Evolutionary conservation across 257 asterid genomes (phyloP), one percentile per base, ranked within the genome.

Genomic region (Voacanga thouarsii): DNA sequence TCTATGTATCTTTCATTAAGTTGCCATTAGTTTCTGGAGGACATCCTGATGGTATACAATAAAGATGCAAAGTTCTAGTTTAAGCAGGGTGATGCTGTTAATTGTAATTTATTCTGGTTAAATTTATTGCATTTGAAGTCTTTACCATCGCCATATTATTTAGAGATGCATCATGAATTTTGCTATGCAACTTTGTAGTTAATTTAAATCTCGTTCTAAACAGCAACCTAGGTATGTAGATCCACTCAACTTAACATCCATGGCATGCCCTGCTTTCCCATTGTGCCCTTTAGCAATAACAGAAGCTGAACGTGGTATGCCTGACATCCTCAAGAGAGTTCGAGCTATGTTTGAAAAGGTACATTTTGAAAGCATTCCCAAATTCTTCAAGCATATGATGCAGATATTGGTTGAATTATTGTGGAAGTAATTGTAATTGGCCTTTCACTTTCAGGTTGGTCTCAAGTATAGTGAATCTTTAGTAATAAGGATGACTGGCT

Each of bases 201-300:
- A 5, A 23, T 21, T 41, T 16, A 16, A 1, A 19, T 68, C 73
- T 45, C 71, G 75, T 50, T 68, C 45, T 86, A 77, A 63, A 66
- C 87, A 95, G 99, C 90, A 91, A 90, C 99, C 99, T 69, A 86
- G 92, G 88, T 83, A 76, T 81, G 99, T 95, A 21, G 99, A 93
- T 86, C 98, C 98, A 65, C 97, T 95, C 82, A 95, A 95, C 84
- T 78, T 90, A 68, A 95, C 98, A 71, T 92, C 98, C 33, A 95
- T 95, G 98, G 97, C 99, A 8, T 95, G 99, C 91, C 99, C 98
- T 60, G 99, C 99, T 56, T 87, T 95, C 51, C 99, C 99, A 12
- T 90, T 95, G 55, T 95, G 99, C 80, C 92, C 99, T 72, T 86
- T 95, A 84, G 99, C 99, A 81, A 83, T 93, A 68, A 84, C 98